A percentile compares a stretch with the other conserved stretches of the same genome.
phyloP scores from a whole-genome alignment of 768 basidiomycete species.

The Podaxis sp. region DNA sequence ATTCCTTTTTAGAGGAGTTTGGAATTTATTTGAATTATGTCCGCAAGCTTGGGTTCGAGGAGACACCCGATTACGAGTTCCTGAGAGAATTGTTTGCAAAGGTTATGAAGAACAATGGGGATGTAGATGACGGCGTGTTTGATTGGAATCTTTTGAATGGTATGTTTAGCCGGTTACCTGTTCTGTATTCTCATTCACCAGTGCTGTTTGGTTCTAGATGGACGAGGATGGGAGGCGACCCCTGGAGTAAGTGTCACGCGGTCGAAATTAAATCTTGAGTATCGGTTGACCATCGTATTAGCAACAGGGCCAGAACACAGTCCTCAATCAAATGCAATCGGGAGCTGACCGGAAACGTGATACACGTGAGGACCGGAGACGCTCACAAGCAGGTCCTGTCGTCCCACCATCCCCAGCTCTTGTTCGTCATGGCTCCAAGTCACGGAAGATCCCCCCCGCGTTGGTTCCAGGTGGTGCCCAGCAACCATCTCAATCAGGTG shows the following conservation, averaged over 20 bases:
- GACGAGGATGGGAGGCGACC: slow-evolving; percentile 92
- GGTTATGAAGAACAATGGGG: slow-evolving; percentile 87
- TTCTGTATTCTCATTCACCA: slow-evolving; percentile 7
- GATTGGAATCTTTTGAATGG: slow-evolving; percentile 96
- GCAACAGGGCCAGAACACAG: slow-evolving; percentile 60
- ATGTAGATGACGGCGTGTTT: slow-evolving; percentile 90
- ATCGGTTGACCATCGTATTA: slow-evolving; percentile 5
- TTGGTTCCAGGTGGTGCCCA: slow-evolving; percentile 64
- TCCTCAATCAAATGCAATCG: slow-evolving; percentile 65
- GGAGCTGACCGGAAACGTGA: slow-evolving; percentile 63
- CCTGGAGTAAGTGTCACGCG: slow-evolving; percentile 14
- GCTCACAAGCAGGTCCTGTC: slow-evolving; percentile 58
- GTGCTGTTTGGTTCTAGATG: slow-evolving; percentile 45
- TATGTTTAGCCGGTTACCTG: slow-evolving; percentile 27
- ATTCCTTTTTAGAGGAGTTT: slow-evolving; percentile 78
- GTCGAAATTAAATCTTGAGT: slow-evolving; percentile 33
- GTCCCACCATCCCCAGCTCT: slow-evolving; percentile 77
- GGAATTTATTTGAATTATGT: slow-evolving; percentile 99
- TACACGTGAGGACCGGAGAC: slow-evolving; percentile 64
- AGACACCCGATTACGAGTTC: slow-evolving; percentile 99
- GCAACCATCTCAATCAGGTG: slow-evolving; percentile 68
- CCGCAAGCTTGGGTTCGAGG: slow-evolving; percentile 97
- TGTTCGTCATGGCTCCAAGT: slow-evolving; percentile 74
- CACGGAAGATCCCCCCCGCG: slow-evolving; percentile 59
- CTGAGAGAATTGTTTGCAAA: slow-evolving; percentile 93